These are phyloP conservation scores for Biancaea sappan DNA, from an alignment of 306 rosid genomes.

Conservation along the genomic window DNA sequence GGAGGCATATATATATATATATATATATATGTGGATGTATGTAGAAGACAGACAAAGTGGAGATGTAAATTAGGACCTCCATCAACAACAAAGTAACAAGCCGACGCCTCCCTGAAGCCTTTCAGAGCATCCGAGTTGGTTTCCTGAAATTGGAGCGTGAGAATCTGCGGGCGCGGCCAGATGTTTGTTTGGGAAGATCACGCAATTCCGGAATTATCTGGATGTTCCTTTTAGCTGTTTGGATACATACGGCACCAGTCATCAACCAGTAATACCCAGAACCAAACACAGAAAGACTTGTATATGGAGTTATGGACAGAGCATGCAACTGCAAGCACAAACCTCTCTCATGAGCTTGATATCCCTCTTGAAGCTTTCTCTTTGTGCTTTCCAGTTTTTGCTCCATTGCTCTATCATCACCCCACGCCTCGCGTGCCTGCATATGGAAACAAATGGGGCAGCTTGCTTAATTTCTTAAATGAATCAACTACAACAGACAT, in stretches of 20 bases:
- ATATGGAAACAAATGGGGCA: background rate
- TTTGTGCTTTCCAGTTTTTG: slow-evolving; percentile 62
- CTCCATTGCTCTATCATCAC: slow-evolving; percentile 44
- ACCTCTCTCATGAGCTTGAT: slow-evolving; percentile 62
- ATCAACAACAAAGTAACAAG: background rate
- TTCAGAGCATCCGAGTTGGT: background rate
- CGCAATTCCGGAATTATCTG: slow-evolving; percentile 47
- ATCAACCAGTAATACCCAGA: background rate
- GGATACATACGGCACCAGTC: background rate
- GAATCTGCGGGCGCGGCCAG: slow-evolving; percentile 34
- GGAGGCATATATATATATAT: too few species aligned
- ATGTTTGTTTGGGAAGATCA: slow-evolving; percentile 53
- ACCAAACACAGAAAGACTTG: background rate
- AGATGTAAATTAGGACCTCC: background rate
- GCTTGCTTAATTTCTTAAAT: slow-evolving; percentile 11
- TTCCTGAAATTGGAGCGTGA: slow-evolving; percentile 26
- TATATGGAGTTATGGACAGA: background rate
- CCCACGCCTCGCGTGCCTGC: slow-evolving; percentile 35
- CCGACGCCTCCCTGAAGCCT: background rate
- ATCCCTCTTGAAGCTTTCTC: slow-evolving; percentile 59
- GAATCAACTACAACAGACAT: background rate
- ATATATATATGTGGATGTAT: too few species aligned
- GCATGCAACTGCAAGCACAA: background rate
- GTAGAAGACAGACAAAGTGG: background rate
- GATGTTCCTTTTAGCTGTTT: slow-evolving; percentile 58